A percentile compares a stretch with the other conserved stretches of the same genome.
These are phyloP conservation scores for Cyamopsis tetragonoloba DNA, from an alignment of 306 rosid species.

Conservation along the genomic window DNA sequence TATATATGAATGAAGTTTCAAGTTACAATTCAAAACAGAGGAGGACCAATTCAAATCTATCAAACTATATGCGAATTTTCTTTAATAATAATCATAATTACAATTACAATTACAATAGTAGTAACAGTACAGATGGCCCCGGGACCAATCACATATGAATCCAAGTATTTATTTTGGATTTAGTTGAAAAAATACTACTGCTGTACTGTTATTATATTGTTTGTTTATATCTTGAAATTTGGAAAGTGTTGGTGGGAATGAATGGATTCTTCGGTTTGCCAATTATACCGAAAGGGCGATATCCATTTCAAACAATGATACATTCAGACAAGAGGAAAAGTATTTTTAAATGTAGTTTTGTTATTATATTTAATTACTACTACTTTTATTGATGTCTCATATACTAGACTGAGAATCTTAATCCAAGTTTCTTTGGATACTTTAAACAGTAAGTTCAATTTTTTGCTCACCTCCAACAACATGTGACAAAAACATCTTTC, in stretches of 20 bases:
- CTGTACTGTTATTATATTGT: too few species aligned
- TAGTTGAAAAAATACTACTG: background rate
- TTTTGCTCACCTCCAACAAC: background rate
- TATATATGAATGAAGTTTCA: background rate
- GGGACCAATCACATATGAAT: background rate
- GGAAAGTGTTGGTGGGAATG: background rate
- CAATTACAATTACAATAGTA: background rate
- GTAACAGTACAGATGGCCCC: background rate
- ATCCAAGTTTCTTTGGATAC: background rate
- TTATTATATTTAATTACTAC: background rate
- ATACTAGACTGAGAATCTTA: background rate
- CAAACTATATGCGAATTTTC: too few species aligned
- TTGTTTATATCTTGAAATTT: background rate
- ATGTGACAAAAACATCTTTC: background rate
- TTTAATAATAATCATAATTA: too few species aligned
- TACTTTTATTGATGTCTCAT: background rate
- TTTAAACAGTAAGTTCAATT: background rate
- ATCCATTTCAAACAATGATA: slow-evolving; percentile 6
- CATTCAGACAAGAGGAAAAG: background rate
- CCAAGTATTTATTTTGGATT: background rate
- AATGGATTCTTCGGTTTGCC: slow-evolving; percentile 22
- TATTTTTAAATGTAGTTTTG: background rate
- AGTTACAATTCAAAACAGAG: background rate
- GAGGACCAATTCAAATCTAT: too few species aligned
- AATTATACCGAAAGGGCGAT: slow-evolving; percentile 5